Evolutionary conservation across 2,329 filamentous ascomycete genomes (phyloP), one percentile per base, ranked within the genome.

Genomic region (Cephalotrichum gorgonifer): DNA sequence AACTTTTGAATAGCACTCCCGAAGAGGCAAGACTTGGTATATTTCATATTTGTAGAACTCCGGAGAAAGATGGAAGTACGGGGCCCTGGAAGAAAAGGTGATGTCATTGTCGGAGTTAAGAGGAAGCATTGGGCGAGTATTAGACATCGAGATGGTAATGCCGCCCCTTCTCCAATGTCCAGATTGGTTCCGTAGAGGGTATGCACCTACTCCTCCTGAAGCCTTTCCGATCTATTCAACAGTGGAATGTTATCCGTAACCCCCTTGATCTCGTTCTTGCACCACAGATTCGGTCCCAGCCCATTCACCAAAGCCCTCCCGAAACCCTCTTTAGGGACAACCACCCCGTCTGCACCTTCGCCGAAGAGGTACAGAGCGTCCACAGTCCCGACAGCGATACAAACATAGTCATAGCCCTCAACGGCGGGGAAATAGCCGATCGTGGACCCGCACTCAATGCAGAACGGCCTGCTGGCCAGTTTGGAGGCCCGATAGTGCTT

Each of bases 381-480:
- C 6, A 76, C 59, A 6, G 62, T 65, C 0, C 72, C 73, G 5
- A 74, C 62, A 1, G 67, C 59, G 28, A 76, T 35, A 44, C 58
- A 62, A 4, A 69, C 50, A 17, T 53, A 50, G 3, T 58, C 55
- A n/a, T n/a, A 20, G 17, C 17, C 35, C 14, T 55, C 47, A 11
- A 51, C 52, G 20, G 66, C 64, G 7, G 59, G 54, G 9, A 62
- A 62, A 70, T 70, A 76, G 55, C 67, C 73, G n/a, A 78, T 54
- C 42, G 71, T 65, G 31, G 69, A 70, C 14, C 75, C 73, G 59
- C 75, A 78, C 2, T 53, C 56, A 22, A 56, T 52, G 58, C 76
- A 78, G 62, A 78, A 76, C 1, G 63, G 68, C 17, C 75, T 72
- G 52, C 66, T 61, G 46, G 58, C 60, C 1, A 56, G 58, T 1